A percentile compares a stretch with the other conserved stretches of the same genome.
phyloP scores from a whole-genome alignment of 768 basidiomycete species.

The Sporobolomyces roseus region DNA sequence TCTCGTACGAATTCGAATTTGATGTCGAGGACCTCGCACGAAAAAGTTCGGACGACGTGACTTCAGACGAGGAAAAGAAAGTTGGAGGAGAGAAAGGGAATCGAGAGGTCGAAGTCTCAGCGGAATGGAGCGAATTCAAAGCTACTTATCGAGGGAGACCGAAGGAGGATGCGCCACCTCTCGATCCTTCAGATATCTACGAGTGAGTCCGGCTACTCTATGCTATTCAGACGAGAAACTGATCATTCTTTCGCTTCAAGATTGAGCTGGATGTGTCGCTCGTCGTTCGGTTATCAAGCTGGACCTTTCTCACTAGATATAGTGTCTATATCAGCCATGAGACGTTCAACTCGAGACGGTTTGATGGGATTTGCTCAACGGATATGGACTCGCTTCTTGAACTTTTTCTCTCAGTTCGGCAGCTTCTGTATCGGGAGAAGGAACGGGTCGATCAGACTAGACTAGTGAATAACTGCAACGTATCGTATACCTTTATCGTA shows the following conservation, averaged over 20 bases:
- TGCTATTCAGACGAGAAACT: background rate
- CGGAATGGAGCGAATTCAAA: constrained; percentile 37
- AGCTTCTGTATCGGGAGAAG: background rate
- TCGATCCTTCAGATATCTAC: constrained; percentile 41
- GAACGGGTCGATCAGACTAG: background rate
- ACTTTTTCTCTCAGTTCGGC: background rate
- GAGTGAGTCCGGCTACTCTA: constrained; percentile 20
- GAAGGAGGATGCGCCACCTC: constrained; percentile 19
- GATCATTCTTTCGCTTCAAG: background rate
- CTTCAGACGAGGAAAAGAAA: background rate
- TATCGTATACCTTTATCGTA: too few species aligned
- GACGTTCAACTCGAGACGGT: background rate
- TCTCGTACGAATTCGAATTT: constrained; percentile 40
- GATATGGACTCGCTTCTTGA: background rate
- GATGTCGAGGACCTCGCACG: background rate
- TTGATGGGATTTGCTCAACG: background rate
- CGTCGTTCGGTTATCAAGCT: constrained; percentile 42
- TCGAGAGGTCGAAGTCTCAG: constrained; percentile 5
- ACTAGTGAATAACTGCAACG: background rate
- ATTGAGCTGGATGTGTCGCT: constrained; percentile 44
- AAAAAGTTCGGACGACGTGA: too few species aligned
- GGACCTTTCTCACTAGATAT: constrained; percentile 37
- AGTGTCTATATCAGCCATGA: constrained; percentile 12
- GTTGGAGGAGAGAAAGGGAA: background rate
- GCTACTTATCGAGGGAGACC: constrained; percentile 40